phyloP scores from a whole-genome alignment of 768 basidiomycete genomes.

The Rhodotorula sphaerocarpa region DNA sequence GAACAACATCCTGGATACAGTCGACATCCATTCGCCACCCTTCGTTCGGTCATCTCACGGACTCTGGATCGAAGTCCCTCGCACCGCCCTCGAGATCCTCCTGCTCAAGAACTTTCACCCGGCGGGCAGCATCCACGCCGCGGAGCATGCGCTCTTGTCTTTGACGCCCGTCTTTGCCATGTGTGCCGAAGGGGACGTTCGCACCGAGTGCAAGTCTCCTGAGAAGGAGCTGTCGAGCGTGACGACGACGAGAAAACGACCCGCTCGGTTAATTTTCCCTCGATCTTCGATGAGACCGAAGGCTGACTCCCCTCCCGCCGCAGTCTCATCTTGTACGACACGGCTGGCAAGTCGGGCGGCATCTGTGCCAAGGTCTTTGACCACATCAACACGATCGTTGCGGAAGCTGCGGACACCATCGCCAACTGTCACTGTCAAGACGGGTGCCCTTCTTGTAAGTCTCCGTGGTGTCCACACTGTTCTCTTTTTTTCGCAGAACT shows the following conservation, averaged over 20 bases:
- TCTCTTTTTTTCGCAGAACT: background rate
- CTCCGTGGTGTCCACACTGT: background rate
- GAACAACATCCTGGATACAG: constrained; percentile 59
- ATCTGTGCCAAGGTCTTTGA: constrained; percentile 73
- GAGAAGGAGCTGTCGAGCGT: constrained; percentile 38
- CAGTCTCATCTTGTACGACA: constrained; percentile 75
- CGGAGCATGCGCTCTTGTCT: constrained; percentile 74
- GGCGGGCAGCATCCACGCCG: constrained; percentile 76
- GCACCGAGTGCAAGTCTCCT: constrained; percentile 62
- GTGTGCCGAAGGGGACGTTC: constrained; percentile 53
- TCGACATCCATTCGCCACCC: constrained; percentile 67
- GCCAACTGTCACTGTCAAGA: constrained; percentile 58
- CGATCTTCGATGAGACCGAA: too few relatives aligned
- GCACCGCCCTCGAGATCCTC: constrained; percentile 52
- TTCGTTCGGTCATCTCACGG: constrained; percentile 68
- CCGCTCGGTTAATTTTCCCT: constrained; percentile 26
- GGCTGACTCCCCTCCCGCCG: background rate
- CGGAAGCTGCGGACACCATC: constrained; percentile 54
- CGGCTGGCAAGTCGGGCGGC: constrained; percentile 60
- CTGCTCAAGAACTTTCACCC: constrained; percentile 53
- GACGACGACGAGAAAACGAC: constrained; percentile 34
- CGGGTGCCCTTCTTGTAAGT: constrained; percentile 65
- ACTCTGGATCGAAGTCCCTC: constrained; percentile 69
- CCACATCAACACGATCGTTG: constrained; percentile 55
- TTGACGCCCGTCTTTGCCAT: constrained; percentile 54